Evolutionary conservation across 257 asterid genomes (phyloP), one percentile per base, ranked within the genome.

Genomic region (Plantago major): DNA sequence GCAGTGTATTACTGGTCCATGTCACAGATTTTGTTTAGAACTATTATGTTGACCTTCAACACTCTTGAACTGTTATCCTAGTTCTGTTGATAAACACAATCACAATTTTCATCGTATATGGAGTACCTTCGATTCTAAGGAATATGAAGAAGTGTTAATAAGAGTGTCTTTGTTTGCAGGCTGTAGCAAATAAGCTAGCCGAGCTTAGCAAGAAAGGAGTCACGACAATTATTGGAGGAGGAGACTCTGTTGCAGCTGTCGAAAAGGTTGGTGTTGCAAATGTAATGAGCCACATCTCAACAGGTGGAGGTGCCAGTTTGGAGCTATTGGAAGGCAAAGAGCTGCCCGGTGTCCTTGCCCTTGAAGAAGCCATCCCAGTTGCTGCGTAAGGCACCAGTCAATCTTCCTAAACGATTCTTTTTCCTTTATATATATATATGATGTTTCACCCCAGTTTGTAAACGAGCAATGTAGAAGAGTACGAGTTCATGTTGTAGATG

Each of bases 261-360:
- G 97, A 89, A 83, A 89, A 89, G 67, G 94, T 82, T 47, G 97
- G 95, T 15, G 92, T 89, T 46, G 97, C 95, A 8, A 60, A 50
- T 17, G 86, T 76, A 55, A 89, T 89, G 95, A 89, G 97, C 83
- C 97, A 89, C 84, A 89, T 89, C 59, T 89, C 97, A 17, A 89
- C 97, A 0, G 97, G 95, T 51, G 94, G 97, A 55, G 97, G 97
- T 60, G 97, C 97, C 67, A 87, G 97, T 76, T 71, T 89, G 86
- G 97, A 89, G 84, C 86, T 89, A 8, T 74, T 89, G 73, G 94
- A 89, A 78, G 97, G 97, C 46, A 89, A 89, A 72, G 75, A 60
- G 62, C 86, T 89, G 38, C 97, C 97, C 1, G 94, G 95, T n/a
- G 95, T 89, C 48, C 68, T 82, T 58, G 95, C 97, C 38, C 85